Evolutionary conservation across 306 rosid genomes (phyloP).

Genomic region (Sicyos edulis): DNA sequence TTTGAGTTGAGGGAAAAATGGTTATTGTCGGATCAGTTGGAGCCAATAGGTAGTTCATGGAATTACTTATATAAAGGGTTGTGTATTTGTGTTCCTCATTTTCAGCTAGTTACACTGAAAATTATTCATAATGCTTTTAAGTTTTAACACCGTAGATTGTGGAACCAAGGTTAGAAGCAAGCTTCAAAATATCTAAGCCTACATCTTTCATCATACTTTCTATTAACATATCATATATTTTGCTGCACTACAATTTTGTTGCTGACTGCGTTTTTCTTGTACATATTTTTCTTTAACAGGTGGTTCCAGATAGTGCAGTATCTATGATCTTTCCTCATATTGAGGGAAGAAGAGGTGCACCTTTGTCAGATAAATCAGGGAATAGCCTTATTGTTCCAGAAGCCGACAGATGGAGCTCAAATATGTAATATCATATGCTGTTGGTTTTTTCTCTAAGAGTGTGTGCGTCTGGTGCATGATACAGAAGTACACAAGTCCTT

Average conservation of each 20-base stretch:
- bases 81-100: not conserved
- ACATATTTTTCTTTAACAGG: constrained; percentile 42
- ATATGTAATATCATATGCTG: constrained; percentile 47
- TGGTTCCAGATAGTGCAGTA: constrained; percentile 31
- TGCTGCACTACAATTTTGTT: constrained; percentile 20
- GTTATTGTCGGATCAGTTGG: not conserved
- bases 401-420: constrained; percentile 39
- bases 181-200: not conserved
- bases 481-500: not conserved
- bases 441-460: constrained; percentile 8
- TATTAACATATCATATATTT: not conserved
- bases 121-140: not conserved
- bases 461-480: not conserved
- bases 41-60: not conserved
- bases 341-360: constrained; percentile 34
- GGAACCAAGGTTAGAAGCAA: not conserved
- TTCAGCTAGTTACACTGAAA: not conserved
- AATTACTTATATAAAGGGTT: not conserved
- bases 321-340: constrained; percentile 34
- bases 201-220: not conserved
- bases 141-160: not conserved
- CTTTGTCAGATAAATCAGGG: constrained; percentile 34
- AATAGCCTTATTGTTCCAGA: constrained; percentile 31
- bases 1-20: not conserved
- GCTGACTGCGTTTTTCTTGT: constrained; percentile 16